phyloP scores from a whole-genome alignment of 345 rosid species.

The Euphorbia pulcherrima region DNA sequence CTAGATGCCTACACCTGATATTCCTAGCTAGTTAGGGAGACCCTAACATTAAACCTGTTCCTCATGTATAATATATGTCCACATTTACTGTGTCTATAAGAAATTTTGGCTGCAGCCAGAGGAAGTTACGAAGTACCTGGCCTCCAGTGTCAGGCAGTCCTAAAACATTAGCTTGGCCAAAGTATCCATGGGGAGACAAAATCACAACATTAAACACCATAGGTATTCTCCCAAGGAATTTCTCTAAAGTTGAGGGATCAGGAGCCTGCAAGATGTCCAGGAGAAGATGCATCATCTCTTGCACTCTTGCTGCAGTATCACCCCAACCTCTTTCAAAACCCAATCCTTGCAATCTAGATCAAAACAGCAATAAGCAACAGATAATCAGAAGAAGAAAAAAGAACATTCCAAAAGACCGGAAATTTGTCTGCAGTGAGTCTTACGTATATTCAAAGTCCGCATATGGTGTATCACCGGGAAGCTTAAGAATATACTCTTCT shows the following conservation, averaged over 20 bases:
- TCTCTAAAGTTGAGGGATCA: slow-evolving; percentile 85
- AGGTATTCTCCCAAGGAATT: slow-evolving; percentile 86
- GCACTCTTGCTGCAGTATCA: slow-evolving; percentile 70
- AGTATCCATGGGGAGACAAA: slow-evolving; percentile 94
- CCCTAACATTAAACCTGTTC: no score
- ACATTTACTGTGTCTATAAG: background rate
- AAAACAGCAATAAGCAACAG: slow-evolving; percentile 2
- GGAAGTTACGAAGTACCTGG: slow-evolving; percentile 45
- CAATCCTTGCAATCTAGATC: slow-evolving; percentile 70
- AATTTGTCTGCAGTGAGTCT: slow-evolving; percentile 12
- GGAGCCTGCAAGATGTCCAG: slow-evolving; percentile 95
- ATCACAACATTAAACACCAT: slow-evolving; percentile 96
- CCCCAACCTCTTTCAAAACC: slow-evolving; percentile 99
- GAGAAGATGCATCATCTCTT: slow-evolving; percentile 80
- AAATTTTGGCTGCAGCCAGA: background rate
- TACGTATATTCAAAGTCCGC: slow-evolving; percentile 71
- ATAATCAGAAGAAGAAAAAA: background rate
- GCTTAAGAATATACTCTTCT: slow-evolving; percentile 78
- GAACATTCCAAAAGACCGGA: background rate
- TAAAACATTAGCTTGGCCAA: slow-evolving; percentile 98
- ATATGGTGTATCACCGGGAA: slow-evolving; percentile 60
- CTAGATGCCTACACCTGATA: no score
- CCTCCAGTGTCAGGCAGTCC: slow-evolving; percentile 99
- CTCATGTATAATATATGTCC: background rate
- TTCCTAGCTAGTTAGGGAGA: no score